Evolutionary conservation across 805 yeast genomes (phyloP), one percentile per base, ranked within the genome.

Genomic region (Wickerhamiella alocasiicola): DNA sequence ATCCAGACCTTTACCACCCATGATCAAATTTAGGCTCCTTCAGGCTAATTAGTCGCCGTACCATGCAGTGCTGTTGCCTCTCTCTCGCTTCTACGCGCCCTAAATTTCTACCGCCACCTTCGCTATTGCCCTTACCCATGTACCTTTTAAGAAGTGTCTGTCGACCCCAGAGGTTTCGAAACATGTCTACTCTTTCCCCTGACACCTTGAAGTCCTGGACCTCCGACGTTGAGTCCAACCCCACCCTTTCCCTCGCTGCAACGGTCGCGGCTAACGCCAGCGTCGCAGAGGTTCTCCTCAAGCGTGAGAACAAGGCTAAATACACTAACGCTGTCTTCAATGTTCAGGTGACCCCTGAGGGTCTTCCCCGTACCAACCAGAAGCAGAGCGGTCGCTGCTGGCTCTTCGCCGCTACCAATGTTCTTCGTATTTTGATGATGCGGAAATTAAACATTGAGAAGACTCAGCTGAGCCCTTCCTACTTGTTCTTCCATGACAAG

Each of bases 391-490:
- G 94, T 23, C 65, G 94, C 52, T 83, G 95, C 61, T 83, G 94
- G 94, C 68, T 83, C 46, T 83, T 83, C 59, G 94, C 94, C 9
- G 71, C 88, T 1, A 73, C 82, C 40, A 83, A 84, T 51, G 69
- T 79, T 42, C 63, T 82, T 53, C 70, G 94, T 51, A 56, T 78
- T 39, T 68, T 68, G 41, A 71, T 81, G 31, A 74, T 76, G 60
- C 65, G 69, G 50, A 70, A 70, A 54, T 70, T 76, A 58, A 74
- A 77, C 53, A 59, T 83, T 51, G 74, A 74, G 50, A 71, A 69
- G 49, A 74, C 81, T 56, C 85, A 80, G 60, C 61, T 84, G 39
- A 78, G 91, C 28, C 94, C 83, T 52, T 69, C 81, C 18, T 82
- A 78, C 56, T 59, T 83, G 47, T 83, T 77, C 64, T 83, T 84